phyloP scores from a whole-genome alignment of 2,329 filamentous ascomycete species.

The Penicillium sp. region DNA sequence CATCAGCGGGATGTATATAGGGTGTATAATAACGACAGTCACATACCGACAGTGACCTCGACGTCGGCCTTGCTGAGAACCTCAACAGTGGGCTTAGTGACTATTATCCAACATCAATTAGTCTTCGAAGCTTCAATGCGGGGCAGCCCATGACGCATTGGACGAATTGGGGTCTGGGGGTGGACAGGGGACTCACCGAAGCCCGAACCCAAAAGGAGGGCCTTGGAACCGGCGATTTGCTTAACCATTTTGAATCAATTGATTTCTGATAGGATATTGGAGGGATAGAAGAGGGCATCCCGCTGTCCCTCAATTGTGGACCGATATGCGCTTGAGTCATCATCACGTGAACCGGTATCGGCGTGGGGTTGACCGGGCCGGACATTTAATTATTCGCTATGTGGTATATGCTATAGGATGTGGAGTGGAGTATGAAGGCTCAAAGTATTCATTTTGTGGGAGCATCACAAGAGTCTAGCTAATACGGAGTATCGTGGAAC shows the following conservation, averaged over 20 bases:
- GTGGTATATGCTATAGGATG: too few relatives aligned
- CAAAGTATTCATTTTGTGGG: too few relatives aligned
- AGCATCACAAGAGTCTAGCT: too few relatives aligned
- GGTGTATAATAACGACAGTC: neutral
- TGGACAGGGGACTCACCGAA: conserved; percentile 32
- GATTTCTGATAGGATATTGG: conserved; percentile 15
- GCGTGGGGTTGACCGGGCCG: conserved; percentile 15
- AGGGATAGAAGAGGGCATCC: conserved; percentile 9
- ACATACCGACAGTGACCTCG: conserved; percentile 65
- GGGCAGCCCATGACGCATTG: conserved; percentile 15
- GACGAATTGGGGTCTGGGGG: neutral
- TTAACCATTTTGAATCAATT: conserved; percentile 36
- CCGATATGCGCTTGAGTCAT: conserved; percentile 21
- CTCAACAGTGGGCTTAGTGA: conserved; percentile 66
- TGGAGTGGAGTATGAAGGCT: too few relatives aligned
- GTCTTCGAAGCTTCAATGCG: conserved; percentile 15
- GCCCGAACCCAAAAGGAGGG: conserved; percentile 41
- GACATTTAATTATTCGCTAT: too few relatives aligned
- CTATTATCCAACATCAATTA: conserved; percentile 30
- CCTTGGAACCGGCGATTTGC: conserved; percentile 41
- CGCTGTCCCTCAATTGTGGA: neutral
- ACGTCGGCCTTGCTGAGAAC: conserved; percentile 63
- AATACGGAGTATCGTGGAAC: too few relatives aligned
- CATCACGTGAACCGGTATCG: conserved; percentile 34
- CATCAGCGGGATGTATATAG: neutral